These are phyloP conservation scores for Schizosaccharomyces japonicus DNA, from an alignment of 805 yeast genomes.

Conservation along the genomic window DNA sequence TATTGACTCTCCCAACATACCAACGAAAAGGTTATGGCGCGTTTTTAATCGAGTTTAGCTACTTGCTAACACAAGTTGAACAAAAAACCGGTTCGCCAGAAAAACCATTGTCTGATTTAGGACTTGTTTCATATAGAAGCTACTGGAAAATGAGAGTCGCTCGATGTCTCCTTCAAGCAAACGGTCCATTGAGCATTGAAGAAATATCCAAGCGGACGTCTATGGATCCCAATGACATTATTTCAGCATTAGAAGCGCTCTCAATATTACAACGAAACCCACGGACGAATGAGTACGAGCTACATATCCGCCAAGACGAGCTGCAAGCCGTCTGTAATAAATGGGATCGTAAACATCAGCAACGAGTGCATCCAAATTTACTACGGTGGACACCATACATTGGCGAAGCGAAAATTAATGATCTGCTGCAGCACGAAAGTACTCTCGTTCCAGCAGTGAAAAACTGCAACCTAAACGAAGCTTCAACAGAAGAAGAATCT, in stretches of 20 bases:
- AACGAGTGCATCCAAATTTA: neutral
- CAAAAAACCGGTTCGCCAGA: constrained; percentile 79
- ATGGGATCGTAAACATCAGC: neutral
- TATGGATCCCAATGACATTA: constrained; percentile 65
- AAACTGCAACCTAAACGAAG: neutral
- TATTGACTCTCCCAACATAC: constrained; percentile 64
- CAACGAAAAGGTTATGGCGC: constrained; percentile 81
- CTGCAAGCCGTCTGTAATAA: neutral
- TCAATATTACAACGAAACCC: constrained; percentile 29
- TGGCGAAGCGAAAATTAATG: neutral
- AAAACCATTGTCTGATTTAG: constrained; percentile 73
- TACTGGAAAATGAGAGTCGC: constrained; percentile 62
- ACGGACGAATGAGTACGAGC: neutral
- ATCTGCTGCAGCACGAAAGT: neutral
- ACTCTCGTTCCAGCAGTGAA: neutral
- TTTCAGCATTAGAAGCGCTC: constrained; percentile 64
- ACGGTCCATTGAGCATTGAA: constrained; percentile 24
- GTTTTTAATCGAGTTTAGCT: constrained; percentile 71
- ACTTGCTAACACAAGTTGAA: constrained; percentile 51
- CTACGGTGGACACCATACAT: constrained; percentile 1
- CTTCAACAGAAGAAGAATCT: no score
- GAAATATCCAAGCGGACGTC: constrained; percentile 51
- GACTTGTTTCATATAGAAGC: constrained; percentile 59
- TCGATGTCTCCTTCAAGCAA: constrained; percentile 17
- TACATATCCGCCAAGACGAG: neutral